Base-by-base conservation (phyloP, 306 rosid genomes). In the Cucurbita moschata region DNA sequence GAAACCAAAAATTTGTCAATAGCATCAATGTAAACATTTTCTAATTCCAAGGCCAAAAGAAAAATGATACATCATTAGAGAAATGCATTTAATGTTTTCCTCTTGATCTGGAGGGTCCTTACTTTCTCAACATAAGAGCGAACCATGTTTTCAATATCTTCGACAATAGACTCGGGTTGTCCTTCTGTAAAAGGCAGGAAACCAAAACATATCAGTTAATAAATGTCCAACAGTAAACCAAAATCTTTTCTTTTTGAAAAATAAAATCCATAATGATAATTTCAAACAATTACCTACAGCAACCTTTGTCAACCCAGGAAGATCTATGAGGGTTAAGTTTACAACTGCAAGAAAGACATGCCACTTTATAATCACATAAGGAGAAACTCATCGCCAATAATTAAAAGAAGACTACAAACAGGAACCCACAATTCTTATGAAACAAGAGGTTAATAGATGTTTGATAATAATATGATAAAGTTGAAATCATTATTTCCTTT, bases 291-390 rank as follows among this genome's bases (percentile, higher is more conserved):
- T 91, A 94, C 99, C 99, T 82, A 94, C 92, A 78, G 99, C 99
- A 81, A 94, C 99, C 92, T 94, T 94, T 16, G 99, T 94, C 86
- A 94, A 83, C 70, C 99, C 99, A 61, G 99, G 99, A 88, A 94
- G 97, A 82, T 94, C 99, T 38, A 94, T 87, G 57, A 94, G 92
- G 43, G 99, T 94, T 82, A 94, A 86, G 85, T 94, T 91, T 59
- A 94, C 99, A 88, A 94, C 99, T 94, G 97, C 88, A 49, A 83
- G 75, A 71, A 82, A 80, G 77, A 78, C 56, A 54, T 12, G 26
- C 42, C 42, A 74, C 46, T 71, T 57, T 59, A 8, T 21, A 75
- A 4, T 73, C n/a, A 68, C 43, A 53, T 10, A 58, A 44, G 58
- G 58, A 53, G 59, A 8, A 55, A 8, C 40, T 9, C 51, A 54